Evolutionary conservation across 352 stramenopile genomes (phyloP), one percentile per base, ranked within the genome.

Genomic region (Saprolegnia diclina): DNA sequence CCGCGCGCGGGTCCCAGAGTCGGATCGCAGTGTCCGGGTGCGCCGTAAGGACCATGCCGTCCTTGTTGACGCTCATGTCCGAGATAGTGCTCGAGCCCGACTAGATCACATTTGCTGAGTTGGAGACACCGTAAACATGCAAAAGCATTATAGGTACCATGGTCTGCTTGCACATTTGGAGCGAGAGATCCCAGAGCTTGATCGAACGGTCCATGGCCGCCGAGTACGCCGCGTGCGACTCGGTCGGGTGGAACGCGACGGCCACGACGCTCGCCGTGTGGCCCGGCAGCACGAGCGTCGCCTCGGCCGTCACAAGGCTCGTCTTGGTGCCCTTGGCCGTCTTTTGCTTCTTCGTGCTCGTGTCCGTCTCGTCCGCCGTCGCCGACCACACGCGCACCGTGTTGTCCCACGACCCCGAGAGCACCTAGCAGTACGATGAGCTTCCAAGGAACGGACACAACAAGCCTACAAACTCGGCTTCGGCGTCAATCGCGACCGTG

Each of bases 341-440:
- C 74, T 80, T 91, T 68, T 91, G 80, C 72, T 89, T 81, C 72
- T 88, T 94, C 73, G 89, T 90, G n/a, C 63, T 42, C 0, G 61
- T 62, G 22, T 63, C 72, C 10, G 53, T 64, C 35, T 56, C 14
- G 64, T 67, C 32, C 63, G 72, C 22, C 29, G 57, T 14, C 10
- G 77, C 32, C 7, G 72, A 55, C 87, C 87, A 94, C 67, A 94
- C 76, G 9, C 87, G 83, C 63, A 94, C 85, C 10, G 84, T 92
- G 73, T 92, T 92, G 72, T 94, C 87, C 87, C 87, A 94, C 52
- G 81, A 90, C 45, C 82, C 87, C 2, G 83, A 90, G 40, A 88
- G 53, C 22, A 86, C 79, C n/a, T 82, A 48, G n/a, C n/a, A n/a
- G n/a, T n/a, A n/a, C n/a, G n/a, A n/a, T n/a, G n/a, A n/a, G n/a